phyloP scores from a whole-genome alignment of 2,329 filamentous ascomycete genomes.

The Hypoxylon sp. region DNA sequence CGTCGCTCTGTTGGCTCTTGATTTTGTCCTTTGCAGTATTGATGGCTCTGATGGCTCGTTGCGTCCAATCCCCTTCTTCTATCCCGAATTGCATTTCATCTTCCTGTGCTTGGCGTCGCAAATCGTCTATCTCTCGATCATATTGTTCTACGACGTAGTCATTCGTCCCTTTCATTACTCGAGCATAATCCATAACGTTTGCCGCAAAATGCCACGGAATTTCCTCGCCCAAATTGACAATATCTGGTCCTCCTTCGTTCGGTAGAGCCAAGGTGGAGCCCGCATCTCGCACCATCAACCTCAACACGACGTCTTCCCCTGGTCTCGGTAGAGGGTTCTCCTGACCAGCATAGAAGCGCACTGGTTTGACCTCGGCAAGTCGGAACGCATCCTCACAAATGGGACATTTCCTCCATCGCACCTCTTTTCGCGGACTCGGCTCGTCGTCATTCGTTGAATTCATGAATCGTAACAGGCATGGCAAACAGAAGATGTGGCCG shows the following conservation, averaged over 20 bases:
- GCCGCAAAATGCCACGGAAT: conserved; percentile 96
- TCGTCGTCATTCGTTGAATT: conserved; percentile 84
- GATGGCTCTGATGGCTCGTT: conserved; percentile 83
- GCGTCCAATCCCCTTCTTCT: conserved; percentile 93
- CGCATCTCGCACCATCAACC: conserved; percentile 85
- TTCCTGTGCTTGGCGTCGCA: conserved; percentile 84
- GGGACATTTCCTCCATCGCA: conserved; percentile 93
- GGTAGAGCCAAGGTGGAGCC: conserved; percentile 90
- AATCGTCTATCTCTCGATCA: conserved; percentile 81
- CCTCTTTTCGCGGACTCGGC: conserved; percentile 74
- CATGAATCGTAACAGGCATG: conserved; percentile 96
- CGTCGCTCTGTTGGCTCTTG: conserved; percentile 59
- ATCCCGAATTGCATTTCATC: conserved; percentile 90
- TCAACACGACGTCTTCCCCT: conserved; percentile 90
- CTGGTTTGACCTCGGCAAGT: conserved; percentile 88
- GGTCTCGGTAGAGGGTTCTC: conserved; percentile 84
- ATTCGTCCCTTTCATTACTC: conserved; percentile 93
- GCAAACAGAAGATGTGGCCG: conserved; percentile 95
- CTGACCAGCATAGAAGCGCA: conserved; percentile 91
- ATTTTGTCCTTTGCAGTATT: conserved; percentile 82
- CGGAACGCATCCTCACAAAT: conserved; percentile 97
- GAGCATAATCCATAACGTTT: conserved; percentile 93
- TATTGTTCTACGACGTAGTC: conserved; percentile 89
- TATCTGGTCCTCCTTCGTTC: conserved; percentile 80
- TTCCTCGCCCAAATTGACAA: conserved; percentile 77